These are phyloP conservation scores for Diddensiella santjacobensis DNA, from an alignment of 805 yeast species.

Conservation along the genomic window DNA sequence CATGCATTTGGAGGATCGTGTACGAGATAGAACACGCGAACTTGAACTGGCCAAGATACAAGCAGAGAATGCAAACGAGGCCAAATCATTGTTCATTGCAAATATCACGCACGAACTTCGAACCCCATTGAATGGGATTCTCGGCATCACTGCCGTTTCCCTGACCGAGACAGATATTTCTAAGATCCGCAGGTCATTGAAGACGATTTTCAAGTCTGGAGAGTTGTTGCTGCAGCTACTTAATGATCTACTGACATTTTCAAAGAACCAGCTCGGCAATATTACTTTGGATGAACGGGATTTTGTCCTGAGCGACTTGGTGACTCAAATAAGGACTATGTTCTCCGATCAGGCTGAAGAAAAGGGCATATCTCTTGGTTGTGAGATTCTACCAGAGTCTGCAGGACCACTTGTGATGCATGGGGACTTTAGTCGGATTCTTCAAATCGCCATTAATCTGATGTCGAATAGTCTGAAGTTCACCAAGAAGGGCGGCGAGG, in stretches of 20 bases:
- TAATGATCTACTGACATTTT: constrained; percentile 84
- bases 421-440: constrained; percentile 86
- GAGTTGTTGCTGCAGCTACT: constrained; percentile 82
- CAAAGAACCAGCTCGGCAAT: constrained; percentile 79
- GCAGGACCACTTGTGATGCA: constrained; percentile 55
- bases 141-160: constrained; percentile 94
- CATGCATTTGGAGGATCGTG: constrained; percentile 81
- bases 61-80: constrained; percentile 77
- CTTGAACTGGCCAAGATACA: constrained; percentile 50
- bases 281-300: constrained; percentile 78
- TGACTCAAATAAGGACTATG: constrained; percentile 74
- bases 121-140: constrained; percentile 91
- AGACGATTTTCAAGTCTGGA: constrained; percentile 83
- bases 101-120: constrained; percentile 90
- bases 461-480: constrained; percentile 89
- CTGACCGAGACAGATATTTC: constrained; percentile 72
- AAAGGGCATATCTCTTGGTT: constrained; percentile 64
- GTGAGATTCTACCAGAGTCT: constrained; percentile 52
- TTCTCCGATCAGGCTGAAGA: constrained; percentile 53
- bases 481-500: constrained; percentile 57
- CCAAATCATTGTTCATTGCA: constrained; percentile 91
- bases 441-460: constrained; percentile 85
- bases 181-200: constrained; percentile 66
- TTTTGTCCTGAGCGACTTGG: constrained; percentile 71
- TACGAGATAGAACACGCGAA: constrained; percentile 78